Evolutionary conservation across 2,329 filamentous ascomycete species (phyloP), one percentile per base, ranked within the genome.

Genomic region (Alternaria brassicicola): DNA sequence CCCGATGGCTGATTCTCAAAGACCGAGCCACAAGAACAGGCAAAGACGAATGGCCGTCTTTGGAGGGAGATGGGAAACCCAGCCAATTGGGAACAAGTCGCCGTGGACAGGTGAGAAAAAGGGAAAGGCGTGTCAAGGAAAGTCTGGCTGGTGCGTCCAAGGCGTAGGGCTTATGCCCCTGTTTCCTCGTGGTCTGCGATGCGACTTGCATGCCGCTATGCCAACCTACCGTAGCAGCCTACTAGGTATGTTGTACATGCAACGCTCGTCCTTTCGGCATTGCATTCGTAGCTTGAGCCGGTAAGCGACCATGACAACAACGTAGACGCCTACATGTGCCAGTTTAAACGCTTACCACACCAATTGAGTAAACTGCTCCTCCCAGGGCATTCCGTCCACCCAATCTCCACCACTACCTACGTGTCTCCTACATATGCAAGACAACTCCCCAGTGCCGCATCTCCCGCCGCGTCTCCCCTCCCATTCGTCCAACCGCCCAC

Each of bases 371-470:
- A 45, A 21, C 19, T 25, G 25, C 13, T 38, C 47, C 38, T 35
- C 28, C 30, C 46, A 42, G 33, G 35, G 49, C 50, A 45, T 21
- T 42, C 25, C 42, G 41, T 33, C 15, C 19, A 33, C 3, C n/a
- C 48, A 41, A 55, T 57, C 36, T 49, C 46, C 45, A 53, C 47
- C 17, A 31, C 38, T 19, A 26, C 54, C 58, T 62, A 62, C 62
- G 49, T 59, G 55, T 60, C 54, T 52, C 42, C 52, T 50, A 38
- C 53, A 25, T 21, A 52, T 66, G 59, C 62, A 61, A 41, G 49
- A 17, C 41, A 31, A 23, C 33, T 51, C 41, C 57, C 56, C 55
- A 41, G 56, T 52, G 55, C 57, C 52, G 55, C 58, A 56, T 58
- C 58, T 41, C 50, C n/a, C 13, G 21, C 30, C 48, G n/a, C 46